A percentile compares a stretch with the other conserved stretches of the same genome.
phyloP scores from a whole-genome alignment of 1,139 yeast species.

The Suhomyces kunorum region DNA sequence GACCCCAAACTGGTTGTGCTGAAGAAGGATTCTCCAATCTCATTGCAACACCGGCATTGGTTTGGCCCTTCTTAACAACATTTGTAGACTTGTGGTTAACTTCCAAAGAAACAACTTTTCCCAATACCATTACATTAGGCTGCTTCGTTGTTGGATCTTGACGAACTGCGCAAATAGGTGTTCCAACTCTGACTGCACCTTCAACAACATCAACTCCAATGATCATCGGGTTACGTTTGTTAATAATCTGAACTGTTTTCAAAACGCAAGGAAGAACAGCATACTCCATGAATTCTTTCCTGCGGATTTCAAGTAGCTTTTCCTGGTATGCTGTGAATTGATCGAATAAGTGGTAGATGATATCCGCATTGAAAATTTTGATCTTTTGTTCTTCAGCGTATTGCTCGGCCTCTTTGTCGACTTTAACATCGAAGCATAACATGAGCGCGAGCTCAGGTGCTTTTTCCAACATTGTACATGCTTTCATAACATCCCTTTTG shows the following conservation, averaged over 20 bases:
- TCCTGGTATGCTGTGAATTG: slow-evolving; percentile 90
- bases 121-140: slow-evolving; percentile 71
- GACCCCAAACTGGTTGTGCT: slow-evolving; percentile 97
- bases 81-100: slow-evolving; percentile 88
- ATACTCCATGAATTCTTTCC: slow-evolving; percentile 82
- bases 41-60: slow-evolving; percentile 98
- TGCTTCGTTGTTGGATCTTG: slow-evolving; percentile 81
- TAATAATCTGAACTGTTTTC: slow-evolving; percentile 92
- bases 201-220: slow-evolving; percentile 97
- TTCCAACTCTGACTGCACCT: slow-evolving; percentile 86
- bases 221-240: slow-evolving; percentile 98
- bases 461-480: slow-evolving; percentile 92
- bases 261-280: slow-evolving; percentile 96
- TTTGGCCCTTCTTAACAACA: slow-evolving; percentile 87
- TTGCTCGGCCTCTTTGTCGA: slow-evolving; percentile 97
- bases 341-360: slow-evolving; percentile 95
- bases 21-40: slow-evolving; percentile 91
- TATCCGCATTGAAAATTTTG: slow-evolving; percentile 91
- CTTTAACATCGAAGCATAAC: slow-evolving; percentile 96
- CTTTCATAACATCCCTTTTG: slow-evolving; percentile 98
- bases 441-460: slow-evolving; percentile 95
- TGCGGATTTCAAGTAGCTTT: slow-evolving; percentile 82
- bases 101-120: slow-evolving; percentile 85
- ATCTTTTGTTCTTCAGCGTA: slow-evolving; percentile 93
- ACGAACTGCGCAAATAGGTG: slow-evolving; percentile 95